A percentile compares a stretch with the other conserved stretches of the same genome.
phyloP scores from a whole-genome alignment of 164 flowering plant genomes.

The Vitis rotundifolia region DNA sequence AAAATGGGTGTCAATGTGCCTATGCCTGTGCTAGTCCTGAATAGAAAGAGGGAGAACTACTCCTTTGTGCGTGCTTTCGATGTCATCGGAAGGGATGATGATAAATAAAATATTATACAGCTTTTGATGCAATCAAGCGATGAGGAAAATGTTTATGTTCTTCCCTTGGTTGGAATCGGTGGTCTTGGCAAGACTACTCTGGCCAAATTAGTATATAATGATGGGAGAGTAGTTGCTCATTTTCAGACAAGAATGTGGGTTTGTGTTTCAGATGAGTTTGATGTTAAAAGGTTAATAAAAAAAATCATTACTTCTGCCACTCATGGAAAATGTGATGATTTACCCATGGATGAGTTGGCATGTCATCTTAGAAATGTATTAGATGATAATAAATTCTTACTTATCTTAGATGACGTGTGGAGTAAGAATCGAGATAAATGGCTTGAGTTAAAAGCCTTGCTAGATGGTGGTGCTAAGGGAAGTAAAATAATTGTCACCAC shows the following conservation, averaged over 20 bases:
- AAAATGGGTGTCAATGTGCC: no score
- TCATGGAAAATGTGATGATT: neutral
- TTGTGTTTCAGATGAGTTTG: neutral
- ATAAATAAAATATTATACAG: neutral
- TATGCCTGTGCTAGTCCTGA: no score
- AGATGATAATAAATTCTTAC: no score
- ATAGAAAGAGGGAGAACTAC: no score
- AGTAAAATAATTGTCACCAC: neutral
- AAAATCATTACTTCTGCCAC: neutral
- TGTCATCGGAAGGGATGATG: conserved; percentile 1
- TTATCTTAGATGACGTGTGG: no score
- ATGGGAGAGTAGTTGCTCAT: neutral
- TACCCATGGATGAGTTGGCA: neutral
- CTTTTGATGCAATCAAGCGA: neutral
- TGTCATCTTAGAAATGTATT: neutral
- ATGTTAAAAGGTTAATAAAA: neutral
- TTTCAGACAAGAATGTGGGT: neutral
- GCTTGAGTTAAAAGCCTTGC: no score
- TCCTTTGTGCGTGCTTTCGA: no score
- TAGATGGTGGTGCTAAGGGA: no score
- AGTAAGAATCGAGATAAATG: no score
- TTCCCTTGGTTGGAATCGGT: neutral
- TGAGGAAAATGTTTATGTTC: neutral
- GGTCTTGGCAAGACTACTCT: neutral
- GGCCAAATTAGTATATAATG: neutral